These are phyloP conservation scores for Penicillium robsamsonii DNA, from an alignment of 495 filamentous ascomycete genomes.

Conservation along the genomic window DNA sequence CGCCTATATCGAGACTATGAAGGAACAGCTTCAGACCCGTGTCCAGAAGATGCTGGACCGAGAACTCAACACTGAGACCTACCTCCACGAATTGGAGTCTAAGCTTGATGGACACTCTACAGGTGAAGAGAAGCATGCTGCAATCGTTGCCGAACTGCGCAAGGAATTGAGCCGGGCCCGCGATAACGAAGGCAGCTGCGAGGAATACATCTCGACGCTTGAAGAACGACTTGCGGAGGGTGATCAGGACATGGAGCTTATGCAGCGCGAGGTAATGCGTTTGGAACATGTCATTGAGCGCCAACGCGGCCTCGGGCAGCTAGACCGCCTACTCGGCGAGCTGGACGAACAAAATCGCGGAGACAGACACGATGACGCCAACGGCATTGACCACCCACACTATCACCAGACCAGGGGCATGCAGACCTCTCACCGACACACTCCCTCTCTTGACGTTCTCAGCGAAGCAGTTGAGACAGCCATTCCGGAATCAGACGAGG, in stretches of 20 bases:
- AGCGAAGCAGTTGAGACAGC: slow-evolving; percentile 51
- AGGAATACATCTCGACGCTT: slow-evolving; percentile 96
- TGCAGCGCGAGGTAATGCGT: slow-evolving; percentile 93
- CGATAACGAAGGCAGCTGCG: slow-evolving; percentile 82
- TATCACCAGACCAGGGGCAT: slow-evolving; percentile 18
- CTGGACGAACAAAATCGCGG: slow-evolving; percentile 71
- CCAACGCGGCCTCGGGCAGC: slow-evolving; percentile 88
- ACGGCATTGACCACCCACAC: slow-evolving; percentile 23
- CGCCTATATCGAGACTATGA: slow-evolving; percentile 87
- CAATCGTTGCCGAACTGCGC: slow-evolving; percentile 80
- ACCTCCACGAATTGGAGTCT: slow-evolving; percentile 85
- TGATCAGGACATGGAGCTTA: slow-evolving; percentile 92
- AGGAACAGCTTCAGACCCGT: slow-evolving; percentile 81
- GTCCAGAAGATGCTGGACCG: slow-evolving; percentile 88
- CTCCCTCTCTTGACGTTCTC: slow-evolving; percentile 45
- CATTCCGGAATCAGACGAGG: slow-evolving; percentile 56
- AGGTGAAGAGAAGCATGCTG: slow-evolving; percentile 87
- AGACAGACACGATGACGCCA: slow-evolving; percentile 34
- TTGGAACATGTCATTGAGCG: slow-evolving; percentile 94
- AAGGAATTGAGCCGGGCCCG: slow-evolving; percentile 89
- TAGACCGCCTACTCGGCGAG: slow-evolving; percentile 88
- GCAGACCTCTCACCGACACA: slow-evolving; percentile 30
- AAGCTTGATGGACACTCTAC: slow-evolving; percentile 86
- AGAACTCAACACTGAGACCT: slow-evolving; percentile 83
- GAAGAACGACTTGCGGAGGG: slow-evolving; percentile 95